Evolutionary conservation across 257 asterid genomes (phyloP).

Genomic region (Solanum lycopersicoides): DNA sequence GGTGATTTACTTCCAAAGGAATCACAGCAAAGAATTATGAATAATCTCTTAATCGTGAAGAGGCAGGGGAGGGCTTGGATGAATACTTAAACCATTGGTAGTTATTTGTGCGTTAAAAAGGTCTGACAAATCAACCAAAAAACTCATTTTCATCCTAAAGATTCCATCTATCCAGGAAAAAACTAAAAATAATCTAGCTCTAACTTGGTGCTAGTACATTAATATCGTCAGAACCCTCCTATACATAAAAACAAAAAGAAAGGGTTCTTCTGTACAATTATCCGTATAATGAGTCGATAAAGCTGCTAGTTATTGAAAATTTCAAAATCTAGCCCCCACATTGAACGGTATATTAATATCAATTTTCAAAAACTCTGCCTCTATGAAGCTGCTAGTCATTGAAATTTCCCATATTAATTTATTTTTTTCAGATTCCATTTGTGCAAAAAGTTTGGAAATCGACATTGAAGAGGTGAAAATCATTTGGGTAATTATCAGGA

Average conservation of each 20-base stretch:
- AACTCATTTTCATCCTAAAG: background rate
- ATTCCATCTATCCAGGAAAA: background rate
- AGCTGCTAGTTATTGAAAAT: background rate
- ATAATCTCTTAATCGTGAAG: background rate
- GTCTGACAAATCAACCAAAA: background rate
- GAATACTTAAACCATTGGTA: background rate
- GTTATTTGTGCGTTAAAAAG: background rate
- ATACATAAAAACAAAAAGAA: background rate
- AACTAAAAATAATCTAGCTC: background rate
- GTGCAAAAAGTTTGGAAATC: too few relatives aligned
- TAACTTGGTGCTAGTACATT: background rate
- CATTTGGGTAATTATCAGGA: too few relatives aligned
- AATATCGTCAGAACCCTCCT: background rate
- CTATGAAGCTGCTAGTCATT: too few relatives aligned
- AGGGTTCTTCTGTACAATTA: background rate
- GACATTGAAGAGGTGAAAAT: too few relatives aligned
- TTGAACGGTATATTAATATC: too few relatives aligned
- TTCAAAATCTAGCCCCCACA: too few relatives aligned
- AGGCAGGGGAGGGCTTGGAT: background rate
- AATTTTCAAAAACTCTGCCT: too few relatives aligned
- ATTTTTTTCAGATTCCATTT: too few relatives aligned
- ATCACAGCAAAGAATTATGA: conserved; percentile 92
- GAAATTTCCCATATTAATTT: too few relatives aligned
- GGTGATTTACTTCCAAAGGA: conserved; percentile 93
- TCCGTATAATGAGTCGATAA: background rate